These are phyloP conservation scores for Emmonsiellopsis sp. DNA, from an alignment of 2,329 filamentous ascomycete genomes.

Conservation along the genomic window DNA sequence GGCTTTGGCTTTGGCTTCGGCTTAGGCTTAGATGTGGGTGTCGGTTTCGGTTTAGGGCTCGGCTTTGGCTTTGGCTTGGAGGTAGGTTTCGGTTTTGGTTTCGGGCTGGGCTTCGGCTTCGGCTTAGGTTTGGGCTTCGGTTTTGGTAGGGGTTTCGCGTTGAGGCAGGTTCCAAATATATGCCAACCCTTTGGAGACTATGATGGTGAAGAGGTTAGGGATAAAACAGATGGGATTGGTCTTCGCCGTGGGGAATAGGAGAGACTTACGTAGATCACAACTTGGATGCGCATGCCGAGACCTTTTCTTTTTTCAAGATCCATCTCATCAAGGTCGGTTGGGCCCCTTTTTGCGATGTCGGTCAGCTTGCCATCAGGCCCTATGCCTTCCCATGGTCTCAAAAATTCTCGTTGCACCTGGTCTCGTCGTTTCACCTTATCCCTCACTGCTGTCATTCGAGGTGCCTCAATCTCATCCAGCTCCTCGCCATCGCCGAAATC, in stretches of 20 bases:
- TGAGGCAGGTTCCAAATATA: conserved; percentile 2
- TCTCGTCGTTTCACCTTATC: neutral
- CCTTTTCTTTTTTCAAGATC: neutral
- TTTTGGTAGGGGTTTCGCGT: neutral
- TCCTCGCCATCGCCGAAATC: neutral
- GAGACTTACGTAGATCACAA: neutral
- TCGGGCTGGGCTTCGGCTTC: neutral
- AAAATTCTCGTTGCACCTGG: neutral
- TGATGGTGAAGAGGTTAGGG: neutral
- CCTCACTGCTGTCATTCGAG: neutral
- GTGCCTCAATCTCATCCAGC: neutral
- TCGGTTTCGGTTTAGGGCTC: neutral
- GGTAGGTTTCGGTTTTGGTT: neutral
- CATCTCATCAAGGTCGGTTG: neutral
- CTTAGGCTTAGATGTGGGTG: no score
- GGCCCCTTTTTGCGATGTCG: neutral
- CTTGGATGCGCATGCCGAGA: neutral
- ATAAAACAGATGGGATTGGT: neutral
- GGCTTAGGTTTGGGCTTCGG: neutral
- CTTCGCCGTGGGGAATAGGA: neutral
- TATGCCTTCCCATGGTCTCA: neutral
- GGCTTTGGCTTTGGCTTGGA: neutral
- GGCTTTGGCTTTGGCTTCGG: conserved; percentile 1
- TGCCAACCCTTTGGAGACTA: conserved; percentile 3
- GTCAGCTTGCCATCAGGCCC: neutral